Conservation (phyloP, 2,329 filamentous ascomycete species). For the Hypocrella siamensis region DNA sequence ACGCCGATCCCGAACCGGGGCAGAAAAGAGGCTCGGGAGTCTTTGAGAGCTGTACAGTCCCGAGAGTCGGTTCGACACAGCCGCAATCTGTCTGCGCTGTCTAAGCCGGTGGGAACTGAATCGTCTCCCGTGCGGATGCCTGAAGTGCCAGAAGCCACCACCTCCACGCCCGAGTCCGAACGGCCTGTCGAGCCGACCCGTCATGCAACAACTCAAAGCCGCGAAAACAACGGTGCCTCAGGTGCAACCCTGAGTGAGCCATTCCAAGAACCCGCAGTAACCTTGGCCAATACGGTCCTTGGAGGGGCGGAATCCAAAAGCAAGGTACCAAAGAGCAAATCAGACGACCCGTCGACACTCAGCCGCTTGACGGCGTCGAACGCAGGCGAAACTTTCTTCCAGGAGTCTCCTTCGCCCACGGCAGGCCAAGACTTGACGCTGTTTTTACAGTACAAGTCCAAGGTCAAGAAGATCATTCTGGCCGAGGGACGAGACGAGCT, state of each 20-base stretch:
- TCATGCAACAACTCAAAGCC: conserved; percentile 33
- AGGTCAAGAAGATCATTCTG: conserved; percentile 90
- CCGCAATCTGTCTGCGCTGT: conserved; percentile 29
- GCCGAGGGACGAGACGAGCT: conserved; percentile 71
- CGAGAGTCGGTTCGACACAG: conserved; percentile 35
- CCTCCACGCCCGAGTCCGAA: conserved; percentile 8
- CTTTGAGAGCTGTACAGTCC: conserved; percentile 51
- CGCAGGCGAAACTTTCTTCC: conserved; percentile 31
- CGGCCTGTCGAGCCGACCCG: conserved; percentile 4
- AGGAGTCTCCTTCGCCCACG: conserved; percentile 46
- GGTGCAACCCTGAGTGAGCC: conserved; percentile 46
- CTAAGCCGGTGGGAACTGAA: conserved; percentile 29
- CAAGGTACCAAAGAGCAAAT: conserved; percentile 8
- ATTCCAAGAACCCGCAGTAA: conserved; percentile 28
- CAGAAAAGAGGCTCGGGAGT: conserved; percentile 64
- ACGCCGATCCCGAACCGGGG: conserved; percentile 75
- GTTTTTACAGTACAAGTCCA: conserved; percentile 91
- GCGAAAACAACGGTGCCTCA: conserved; percentile 46
- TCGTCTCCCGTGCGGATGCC: conserved; percentile 45
- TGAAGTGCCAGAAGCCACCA: conserved; percentile 47
- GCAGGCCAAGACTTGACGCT: conserved; percentile 77
- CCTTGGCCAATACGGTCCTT: conserved; percentile 6
- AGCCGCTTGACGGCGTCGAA: conserved; percentile 26
- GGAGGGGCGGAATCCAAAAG: conserved; percentile 5
- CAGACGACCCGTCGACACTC: conserved; percentile 7